Evolutionary conservation across 1,139 yeast species (phyloP).

Genomic region (Geotrichum aggregatum): DNA sequence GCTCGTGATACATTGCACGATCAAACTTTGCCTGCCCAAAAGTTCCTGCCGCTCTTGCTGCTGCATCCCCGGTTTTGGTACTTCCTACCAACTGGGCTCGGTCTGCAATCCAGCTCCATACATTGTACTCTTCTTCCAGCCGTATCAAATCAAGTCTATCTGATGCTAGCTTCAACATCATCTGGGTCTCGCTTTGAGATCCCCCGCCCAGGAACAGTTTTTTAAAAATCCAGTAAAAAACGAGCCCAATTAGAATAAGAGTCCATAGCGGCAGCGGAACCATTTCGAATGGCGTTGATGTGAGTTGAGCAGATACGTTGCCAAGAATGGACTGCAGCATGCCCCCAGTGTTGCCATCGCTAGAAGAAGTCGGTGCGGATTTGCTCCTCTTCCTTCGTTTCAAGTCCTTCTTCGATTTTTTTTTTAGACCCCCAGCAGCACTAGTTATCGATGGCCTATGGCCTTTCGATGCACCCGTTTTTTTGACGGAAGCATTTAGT

Average conservation of each 20-base stretch:
- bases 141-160: constrained; percentile 16
- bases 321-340: constrained; percentile 4
- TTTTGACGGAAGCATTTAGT: constrained; percentile 48
- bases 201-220: constrained; percentile 22
- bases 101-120: constrained; percentile 81
- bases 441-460: constrained; percentile 23
- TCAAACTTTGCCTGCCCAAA: background rate
- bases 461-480: constrained; percentile 31
- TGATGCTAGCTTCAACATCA: background rate
- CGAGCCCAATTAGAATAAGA: constrained; percentile 22
- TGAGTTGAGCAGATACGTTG: constrained; percentile 2
- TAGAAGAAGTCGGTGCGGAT: too few relatives aligned
- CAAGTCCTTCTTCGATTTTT: background rate
- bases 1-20: constrained; percentile 37
- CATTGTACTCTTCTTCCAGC: constrained; percentile 54
- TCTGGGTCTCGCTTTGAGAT: background rate
- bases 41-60: background rate
- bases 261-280: constrained; percentile 27
- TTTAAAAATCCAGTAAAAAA: constrained; percentile 28
- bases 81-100: constrained; percentile 37
- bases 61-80: background rate
- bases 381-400: constrained; percentile 1
- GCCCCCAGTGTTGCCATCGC: background rate
- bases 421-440: background rate
- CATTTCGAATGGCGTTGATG: constrained; percentile 21